Base-by-base conservation (phyloP, 805 yeast genomes). In the Kuraishia hungarica region DNA sequence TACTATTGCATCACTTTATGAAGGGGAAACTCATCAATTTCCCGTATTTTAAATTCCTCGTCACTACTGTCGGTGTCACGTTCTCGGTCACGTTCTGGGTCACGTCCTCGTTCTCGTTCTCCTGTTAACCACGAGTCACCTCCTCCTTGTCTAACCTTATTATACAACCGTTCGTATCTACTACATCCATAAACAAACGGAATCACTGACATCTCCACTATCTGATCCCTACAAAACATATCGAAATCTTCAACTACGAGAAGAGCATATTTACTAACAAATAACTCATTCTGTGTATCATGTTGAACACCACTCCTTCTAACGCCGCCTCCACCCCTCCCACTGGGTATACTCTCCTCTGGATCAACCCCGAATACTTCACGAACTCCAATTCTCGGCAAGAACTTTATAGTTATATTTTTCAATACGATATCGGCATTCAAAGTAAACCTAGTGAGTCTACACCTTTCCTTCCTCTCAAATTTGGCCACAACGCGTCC, bases 371-470 rank as follows among this genome's bases (percentile, higher is more conserved):
- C 17, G 50, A 48, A 17, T 29, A 28, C 8, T 51, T 20, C 35
- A 50, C 19, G 50, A n/a, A 20, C 56, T 57, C 51, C 55, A 56
- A 19, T 52, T 39, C 17, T 54, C 54, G 43, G 58, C 15, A 29
- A 28, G 60, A 72, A 48, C 60, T 59, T 22, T 69, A 64, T 24
- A 22, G 61, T 60, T 8, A 73, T 73, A n/a, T 61, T 46, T 2
- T 60, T 64, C 22, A 76, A 56, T 5, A 64, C 48, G 20, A 76
- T 60, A 21, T 68, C 57, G 29, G 63, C 58, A 46, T 71, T 64
- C 23, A 56, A 50, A 0, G 74, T 68, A 35, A 64, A 56, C 53
- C 59, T 67, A 0, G 80, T 74, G 43, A 76, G 63, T 23, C 78
- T 58, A 51, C 68, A 69, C 20, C 65, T 59, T 54, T 72, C 61